Base-by-base conservation (phyloP, 129 eudicot genomes). In the Deinandra increscens region DNA sequence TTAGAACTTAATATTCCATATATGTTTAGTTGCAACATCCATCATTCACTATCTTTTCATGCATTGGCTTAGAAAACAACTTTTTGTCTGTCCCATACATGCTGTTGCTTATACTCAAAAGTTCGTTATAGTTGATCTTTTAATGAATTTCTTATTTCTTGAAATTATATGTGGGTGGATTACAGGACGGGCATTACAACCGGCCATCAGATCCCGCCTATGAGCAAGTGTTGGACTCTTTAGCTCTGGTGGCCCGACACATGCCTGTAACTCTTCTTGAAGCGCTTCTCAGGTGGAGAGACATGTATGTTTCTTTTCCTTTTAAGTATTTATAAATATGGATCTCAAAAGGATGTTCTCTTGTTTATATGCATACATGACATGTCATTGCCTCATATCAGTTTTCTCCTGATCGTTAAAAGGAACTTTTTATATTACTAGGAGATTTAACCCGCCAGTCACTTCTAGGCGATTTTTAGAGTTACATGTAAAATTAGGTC, bases 261-360 rank as follows among this genome's bases (percentile, higher is more conserved):
- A 91, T 95, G 45, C 97, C 97, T 10, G 85, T 82, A 44, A 88
- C 96, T 67, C 91, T 91, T 68, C 68, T 91, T 64, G 97, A 91
- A 76, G 97, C 93, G 22, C 96, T 91, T 81, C 79, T 82, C 55
- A 83, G 87, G 11, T 91, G 97, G 97, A 82, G 97, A 85, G 97
- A 91, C 74, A 88, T 82, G 97, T 88, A 68, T 8, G 43, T 66
- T 37, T 7, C 68, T 39, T 63, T 60, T 33, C 33, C 2, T 9
- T 13, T 5, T 4, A 12, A 70, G 66, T 39, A 59, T 31, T 44
- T 34, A 45, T 18, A 46, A 26, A 26, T 49, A 10, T 15, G 54
- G 26, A 9, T 11, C 36, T 64, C 8, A 38, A 36, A 34, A 31
- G 31, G 26, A 67, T 59, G 22, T 37, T 38, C 34, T 46, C 33